Evolutionary conservation across 108 stramenopile genomes (phyloP), one percentile per base, ranked within the genome.

Genomic region (Pseudonitzschia pungens): DNA sequence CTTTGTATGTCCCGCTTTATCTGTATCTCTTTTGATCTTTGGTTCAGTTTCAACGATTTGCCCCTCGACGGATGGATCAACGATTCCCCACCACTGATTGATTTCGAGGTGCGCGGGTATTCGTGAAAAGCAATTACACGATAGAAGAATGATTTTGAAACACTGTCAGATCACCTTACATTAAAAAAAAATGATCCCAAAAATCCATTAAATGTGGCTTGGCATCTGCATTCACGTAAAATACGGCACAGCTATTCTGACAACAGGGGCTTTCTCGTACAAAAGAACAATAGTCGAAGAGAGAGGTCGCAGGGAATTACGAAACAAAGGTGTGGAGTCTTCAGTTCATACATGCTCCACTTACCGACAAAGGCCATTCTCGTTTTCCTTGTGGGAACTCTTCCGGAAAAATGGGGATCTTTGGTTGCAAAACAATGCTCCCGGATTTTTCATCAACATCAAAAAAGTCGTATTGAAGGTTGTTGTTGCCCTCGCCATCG

Each of bases 401-500:
- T 77, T 87, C 87, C 2, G 87, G 87, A 48, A 87, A 87, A 20
- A 87, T 87, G n/a, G 87, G 87, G 22, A 78, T 76, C 33, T 58
- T 64, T 21, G 77, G 73, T 66, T 75, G 80, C 54, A 82, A 31
- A 0, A 84, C 81, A 66, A 87, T 82, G 18, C 72, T 65, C 11
- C 86, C 86, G 33, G 73, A 51, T 40, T 10, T 16, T 15, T 74
- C 64, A 65, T 87, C 80, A 26, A 60, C 32, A 45, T 87, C 86
- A 43, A 84, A 87, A 74, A 83, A 87, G 45, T 67, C 44, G 45
- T 26, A 67, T 20, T 67, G 44, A 28, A 40, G 66, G 66, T 44
- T 67, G 66, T 50, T 65, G 24, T 31, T 65, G 64, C 40, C 40
- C 7, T 31, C 31, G 22, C 18, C 20, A 41, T 24, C 16, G 41